Conservation (phyloP, 306 rosid species). For the Dalbergia oliveri region DNA sequence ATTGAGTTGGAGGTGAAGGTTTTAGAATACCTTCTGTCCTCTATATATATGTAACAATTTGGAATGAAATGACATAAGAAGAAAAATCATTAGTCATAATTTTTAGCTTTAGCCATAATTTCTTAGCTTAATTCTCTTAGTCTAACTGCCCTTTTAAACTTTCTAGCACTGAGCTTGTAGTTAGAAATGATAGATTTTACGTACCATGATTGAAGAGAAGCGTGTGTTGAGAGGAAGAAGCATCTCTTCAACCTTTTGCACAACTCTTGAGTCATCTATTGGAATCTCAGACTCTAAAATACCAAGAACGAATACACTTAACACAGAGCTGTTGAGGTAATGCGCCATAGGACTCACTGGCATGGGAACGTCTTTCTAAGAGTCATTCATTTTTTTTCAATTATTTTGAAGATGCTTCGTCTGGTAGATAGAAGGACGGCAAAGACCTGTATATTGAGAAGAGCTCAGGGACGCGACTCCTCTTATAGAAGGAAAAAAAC, state of each 20-base stretch:
- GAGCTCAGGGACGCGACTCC: too few relatives aligned
- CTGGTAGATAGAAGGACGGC: too few relatives aligned
- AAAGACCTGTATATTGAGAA: too few relatives aligned
- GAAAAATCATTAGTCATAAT: too few relatives aligned
- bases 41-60: too few relatives aligned
- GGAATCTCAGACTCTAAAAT: slow-evolving; percentile 55
- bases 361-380: slow-evolving; percentile 25
- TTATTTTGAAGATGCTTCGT: background rate
- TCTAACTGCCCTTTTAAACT: too few relatives aligned
- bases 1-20: too few relatives aligned
- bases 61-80: too few relatives aligned
- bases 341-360: slow-evolving; percentile 59
- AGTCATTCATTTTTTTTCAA: background rate
- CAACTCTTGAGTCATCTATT: slow-evolving; percentile 20
- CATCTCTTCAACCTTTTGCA: background rate
- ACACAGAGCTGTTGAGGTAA: slow-evolving; percentile 42
- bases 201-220: slow-evolving; percentile 59
- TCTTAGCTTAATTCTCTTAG: too few relatives aligned
- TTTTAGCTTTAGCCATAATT: too few relatives aligned
- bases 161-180: background rate
- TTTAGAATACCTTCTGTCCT: too few relatives aligned
- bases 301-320: slow-evolving; percentile 43
- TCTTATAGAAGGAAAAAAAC: too few relatives aligned
- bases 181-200: background rate
- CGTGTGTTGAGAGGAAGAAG: slow-evolving; percentile 53